Base-by-base conservation (phyloP, 805 yeast species). In the Pichia membranifaciens region DNA sequence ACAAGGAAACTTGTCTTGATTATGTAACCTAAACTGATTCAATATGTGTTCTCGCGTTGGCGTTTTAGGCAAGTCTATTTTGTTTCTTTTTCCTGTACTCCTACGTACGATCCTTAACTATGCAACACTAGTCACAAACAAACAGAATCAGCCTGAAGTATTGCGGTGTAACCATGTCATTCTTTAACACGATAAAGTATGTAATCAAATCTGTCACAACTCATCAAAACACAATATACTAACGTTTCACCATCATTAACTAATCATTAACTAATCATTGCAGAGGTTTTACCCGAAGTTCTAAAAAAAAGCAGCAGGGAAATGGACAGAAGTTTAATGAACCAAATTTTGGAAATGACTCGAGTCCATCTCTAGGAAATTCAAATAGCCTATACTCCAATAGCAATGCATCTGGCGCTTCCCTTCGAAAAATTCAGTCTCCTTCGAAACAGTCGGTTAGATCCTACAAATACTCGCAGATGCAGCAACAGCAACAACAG, bases 231-330 rank as follows among this genome's bases (percentile, higher is more conserved):
- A 5, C 7, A 17, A 16, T 23, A 20, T 44, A 40, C 44, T 37
- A 34, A 39, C 49, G 29, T 38, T 42, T 50, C 20, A 25, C 13
- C 15, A 3, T 10, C 4, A 18, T 21, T 10, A 22, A 22, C 3
- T 29, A 17, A 37, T 16, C 6, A 1, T 25, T n/a, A 15, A 9
- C 4, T 10, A 34, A 17, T 32, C 35, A 6, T 4, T 41, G 15
- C 48, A 75, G 80, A 60, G 82, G 84, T 9, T 77, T 81, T 53
- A 82, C 84, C n/a, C 73, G 84, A 58, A 60, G 57, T 36, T 59
- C 64, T 9, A 63, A 61, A 40, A 66, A 66, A 56, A 66, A 65
- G 49, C 64, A 61, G 44, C 29, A 25, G 29, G 44, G 46, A n/a
- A 44, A 32, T 18, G 51, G 49, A 38, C 45, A 39, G 29, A 61